phyloP scores from a whole-genome alignment of 1,284 basidiomycete species.

The Ustilago nuda region DNA sequence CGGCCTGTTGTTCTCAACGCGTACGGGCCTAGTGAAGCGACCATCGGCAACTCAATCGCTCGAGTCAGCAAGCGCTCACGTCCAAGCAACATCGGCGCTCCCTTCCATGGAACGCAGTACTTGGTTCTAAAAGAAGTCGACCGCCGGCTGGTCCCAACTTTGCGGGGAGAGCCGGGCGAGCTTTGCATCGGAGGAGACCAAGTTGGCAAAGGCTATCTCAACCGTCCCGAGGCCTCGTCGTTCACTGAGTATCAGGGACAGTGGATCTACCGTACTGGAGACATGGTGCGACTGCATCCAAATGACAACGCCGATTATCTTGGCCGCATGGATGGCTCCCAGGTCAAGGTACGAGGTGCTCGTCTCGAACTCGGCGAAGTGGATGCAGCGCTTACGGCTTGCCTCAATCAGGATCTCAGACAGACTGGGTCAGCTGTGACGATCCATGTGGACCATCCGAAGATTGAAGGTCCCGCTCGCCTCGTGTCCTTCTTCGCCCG shows the following conservation, averaged over 20 bases:
- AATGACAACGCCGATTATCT: constrained; percentile 59
- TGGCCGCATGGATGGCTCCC: constrained; percentile 59
- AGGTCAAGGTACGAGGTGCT: constrained; percentile 66
- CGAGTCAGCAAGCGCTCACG: constrained; percentile 42
- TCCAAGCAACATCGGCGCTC: constrained; percentile 55
- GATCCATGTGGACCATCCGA: constrained; percentile 44
- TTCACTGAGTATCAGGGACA: constrained; percentile 44
- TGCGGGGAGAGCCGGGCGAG: constrained; percentile 63
- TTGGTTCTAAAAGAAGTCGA: constrained; percentile 47
- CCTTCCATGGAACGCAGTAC: constrained; percentile 61
- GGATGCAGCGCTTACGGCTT: constrained; percentile 37
- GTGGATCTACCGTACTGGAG: constrained; percentile 62
- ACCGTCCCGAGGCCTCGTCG: constrained; percentile 35
- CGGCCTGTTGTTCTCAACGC: constrained; percentile 59
- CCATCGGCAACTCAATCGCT: constrained; percentile 65
- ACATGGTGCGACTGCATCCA: constrained; percentile 58
- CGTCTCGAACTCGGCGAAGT: constrained; percentile 66
- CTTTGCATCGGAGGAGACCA: constrained; percentile 63
- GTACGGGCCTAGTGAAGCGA: constrained; percentile 66
- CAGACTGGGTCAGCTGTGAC: constrained; percentile 40
- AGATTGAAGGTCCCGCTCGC: constrained; percentile 36
- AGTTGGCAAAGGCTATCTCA: constrained; percentile 60
- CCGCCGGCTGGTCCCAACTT: constrained; percentile 33
- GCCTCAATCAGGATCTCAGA: constrained; percentile 13
- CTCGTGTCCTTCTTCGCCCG: constrained; percentile 52